Percentiles rank a stretch among this genome's conserved stretches.
Evolutionary conservation across 1,284 basidiomycete species (phyloP).

Genomic region (Ustilago loliicola): DNA sequence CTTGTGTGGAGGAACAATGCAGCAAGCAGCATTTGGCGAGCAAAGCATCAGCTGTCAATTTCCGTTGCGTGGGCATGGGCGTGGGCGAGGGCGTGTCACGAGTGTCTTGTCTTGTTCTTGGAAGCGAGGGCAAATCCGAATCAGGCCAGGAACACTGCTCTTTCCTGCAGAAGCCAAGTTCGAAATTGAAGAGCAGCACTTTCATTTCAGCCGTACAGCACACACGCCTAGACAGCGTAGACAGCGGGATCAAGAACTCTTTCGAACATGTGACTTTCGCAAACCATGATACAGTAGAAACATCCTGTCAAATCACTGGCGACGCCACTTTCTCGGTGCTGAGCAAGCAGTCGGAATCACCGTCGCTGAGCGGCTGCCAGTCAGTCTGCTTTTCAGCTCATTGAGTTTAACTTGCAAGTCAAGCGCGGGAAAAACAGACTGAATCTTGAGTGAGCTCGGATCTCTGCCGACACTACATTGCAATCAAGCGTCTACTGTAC

Average conservation of each 20-base stretch:
- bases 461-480: neutral
- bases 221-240: too few species aligned
- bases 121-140: slow-evolving; percentile 3
- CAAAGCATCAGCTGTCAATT: neutral
- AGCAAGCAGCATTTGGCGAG: neutral
- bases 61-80: neutral
- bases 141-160: slow-evolving; percentile 1
- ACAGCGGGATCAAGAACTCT: too few species aligned
- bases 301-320: neutral
- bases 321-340: neutral
- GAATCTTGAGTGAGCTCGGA: neutral
- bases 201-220: neutral
- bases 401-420: too few species aligned
- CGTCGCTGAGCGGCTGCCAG: neutral
- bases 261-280: too few species aligned
- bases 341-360: neutral
- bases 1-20: slow-evolving; percentile 1
- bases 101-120: neutral
- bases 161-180: neutral
- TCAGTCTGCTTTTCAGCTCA: too few species aligned
- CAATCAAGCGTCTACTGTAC: too few species aligned
- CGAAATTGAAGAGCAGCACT: neutral
- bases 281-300: neutral
- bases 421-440: too few species aligned
- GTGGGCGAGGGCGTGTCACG: neutral